Evolutionary conservation across 352 stramenopile genomes (phyloP).

Genomic region (Globisporangium middletonii): DNA sequence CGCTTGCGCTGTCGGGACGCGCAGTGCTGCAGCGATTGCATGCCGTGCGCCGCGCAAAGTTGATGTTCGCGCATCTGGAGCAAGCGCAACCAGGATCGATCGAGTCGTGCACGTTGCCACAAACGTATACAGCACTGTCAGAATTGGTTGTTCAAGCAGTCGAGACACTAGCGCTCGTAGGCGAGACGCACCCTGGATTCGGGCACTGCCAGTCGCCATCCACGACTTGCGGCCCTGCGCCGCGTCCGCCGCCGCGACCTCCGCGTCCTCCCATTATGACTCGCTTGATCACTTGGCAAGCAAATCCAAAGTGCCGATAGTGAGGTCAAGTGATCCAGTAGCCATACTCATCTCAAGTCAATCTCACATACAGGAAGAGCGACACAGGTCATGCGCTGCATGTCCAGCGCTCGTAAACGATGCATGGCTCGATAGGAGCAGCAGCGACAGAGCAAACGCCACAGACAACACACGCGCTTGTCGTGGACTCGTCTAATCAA

Average conservation of each 20-base stretch:
- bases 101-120: not conserved
- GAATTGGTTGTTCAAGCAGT: no score
- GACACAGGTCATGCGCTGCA: no score
- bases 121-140: not conserved
- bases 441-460: no score
- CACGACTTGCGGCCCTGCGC: slow-evolving; percentile 44
- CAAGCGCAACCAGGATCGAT: not conserved
- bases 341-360: not conserved
- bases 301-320: not conserved
- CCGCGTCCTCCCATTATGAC: slow-evolving; percentile 30
- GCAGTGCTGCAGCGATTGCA: slow-evolving; percentile 82
- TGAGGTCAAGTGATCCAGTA: not conserved
- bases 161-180: not conserved
- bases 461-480: no score
- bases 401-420: no score
- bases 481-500: no score
- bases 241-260: slow-evolving; percentile 27
- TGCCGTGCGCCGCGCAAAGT: slow-evolving; percentile 71
- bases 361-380: no score
- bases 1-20: slow-evolving; percentile 34
- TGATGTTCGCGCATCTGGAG: slow-evolving; percentile 72
- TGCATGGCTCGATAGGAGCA: no score
- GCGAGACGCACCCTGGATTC: slow-evolving; percentile 52
- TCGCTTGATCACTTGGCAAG: not conserved
- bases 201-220: slow-evolving; percentile 78